Base-by-base conservation (phyloP, 164 flowering plant genomes). In the Saururus chinensis region DNA sequence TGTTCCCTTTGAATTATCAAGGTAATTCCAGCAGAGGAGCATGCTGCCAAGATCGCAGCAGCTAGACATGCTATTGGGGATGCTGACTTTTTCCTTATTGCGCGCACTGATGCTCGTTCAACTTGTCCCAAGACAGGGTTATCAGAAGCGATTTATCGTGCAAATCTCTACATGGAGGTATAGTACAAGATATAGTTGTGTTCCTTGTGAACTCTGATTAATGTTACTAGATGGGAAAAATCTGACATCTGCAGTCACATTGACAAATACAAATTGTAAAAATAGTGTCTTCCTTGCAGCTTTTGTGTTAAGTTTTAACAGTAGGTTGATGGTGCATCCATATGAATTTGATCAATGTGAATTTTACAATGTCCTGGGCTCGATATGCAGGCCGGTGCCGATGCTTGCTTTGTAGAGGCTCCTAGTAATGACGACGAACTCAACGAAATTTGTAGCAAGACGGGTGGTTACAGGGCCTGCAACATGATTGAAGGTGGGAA, bases 401-500 rank as follows among this genome's bases (percentile, higher is more conserved):
- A 74, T 74, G 77, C 71, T 9, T 57, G 62, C 35, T 74, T 74
- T 49, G 74, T 74, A 40, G 76, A 67, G 64, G 77, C 77, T 48
- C 77, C 77, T 24, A 66, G 71, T 54, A 54, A 67, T 37, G 69
- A 66, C 19, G 64, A 74, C 3, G 77, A 74, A 57, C 68, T 74
- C 21, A 70, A 70, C 52, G 71, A 70, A 56, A 66, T 74, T 13
- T 68, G 63, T 35, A 63, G 53, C 16, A 42, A 40, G 24, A 65
- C 67, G 13, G 40, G 48, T 0, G 77, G 77, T 16, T 67, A 45
- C 60, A 58, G 66, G 56, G 70, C 65, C 24, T 65, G 66, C 35
- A 70, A 64, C 69, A 74, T 74, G 74, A 55, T 74, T 7, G 77
- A 74, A 70, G 74, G 77, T 11, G 77, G 74, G 19, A 66, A 67